Evolutionary conservation across 768 basidiomycete species (phyloP), one percentile per base, ranked within the genome.

Genomic region (Phaeotremella skinneri): DNA sequence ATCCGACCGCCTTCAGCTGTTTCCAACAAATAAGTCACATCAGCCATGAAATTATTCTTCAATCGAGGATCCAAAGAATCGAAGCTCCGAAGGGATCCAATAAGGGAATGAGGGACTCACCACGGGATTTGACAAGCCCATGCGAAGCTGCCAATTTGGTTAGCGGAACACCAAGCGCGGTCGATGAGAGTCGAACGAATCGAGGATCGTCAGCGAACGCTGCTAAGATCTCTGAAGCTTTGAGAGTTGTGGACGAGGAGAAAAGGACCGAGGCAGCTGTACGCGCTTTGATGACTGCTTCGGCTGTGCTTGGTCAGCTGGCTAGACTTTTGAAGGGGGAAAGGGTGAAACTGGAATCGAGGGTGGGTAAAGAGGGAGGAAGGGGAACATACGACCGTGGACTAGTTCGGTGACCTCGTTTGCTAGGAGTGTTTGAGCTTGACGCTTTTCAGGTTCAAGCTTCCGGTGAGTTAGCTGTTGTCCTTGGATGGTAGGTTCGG

Each of bases 201-300:
- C 87, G 82, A 9, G 84, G 84, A 71, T 93, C 88, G 39, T 80
- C 81, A 14, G 78, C 66, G 52, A 94, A 82, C 7, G 87, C 86
- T 26, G 76, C 70, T 11, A 87, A 67, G 52, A 92, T 80, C 49
- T 85, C 81, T 1, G 80, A 73, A 2, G 85, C 81, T 47, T 76
- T 80, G 27, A 90, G 78, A 2, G n/a, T 76, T 72, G n/a, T 75
- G 43, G 79, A 65, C 6, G 76, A 74, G 25, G 75, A 78, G 60
- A 80, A 85, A 23, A 85, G 75, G 27, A 83, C 76, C 29, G 72
- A 58, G 0, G 83, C 83, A 9, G 80, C 79, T n/a, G 75, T 70
- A 58, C 78, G 78, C 2, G 85, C 84, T 41, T 74, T 75, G 1
- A 73, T 55, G 4, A 82, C 67, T 27, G 79, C 80, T 14, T 76